phyloP scores from a whole-genome alignment of 129 eudicot species.

The Chrysanthemum lavandulifolium region DNA sequence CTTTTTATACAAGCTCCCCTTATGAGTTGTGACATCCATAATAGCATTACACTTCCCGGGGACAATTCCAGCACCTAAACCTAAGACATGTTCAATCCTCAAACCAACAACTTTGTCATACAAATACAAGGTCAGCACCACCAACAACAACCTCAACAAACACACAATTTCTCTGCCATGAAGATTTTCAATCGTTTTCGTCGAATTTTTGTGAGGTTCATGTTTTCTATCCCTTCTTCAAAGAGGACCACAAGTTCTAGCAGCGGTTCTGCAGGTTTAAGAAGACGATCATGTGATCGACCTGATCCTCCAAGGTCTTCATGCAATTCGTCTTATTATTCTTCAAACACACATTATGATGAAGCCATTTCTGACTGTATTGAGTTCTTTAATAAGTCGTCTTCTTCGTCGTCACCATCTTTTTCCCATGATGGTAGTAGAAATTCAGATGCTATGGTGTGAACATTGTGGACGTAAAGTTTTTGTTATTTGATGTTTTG shows the following conservation, averaged over 20 bases:
- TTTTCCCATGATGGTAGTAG: constrained; percentile 43
- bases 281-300: constrained; percentile 51
- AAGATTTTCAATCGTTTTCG: constrained; percentile 62
- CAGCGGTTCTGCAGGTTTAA: constrained; percentile 21
- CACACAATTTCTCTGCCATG: constrained; percentile 49
- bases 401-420: constrained; percentile 34
- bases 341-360: constrained; percentile 52
- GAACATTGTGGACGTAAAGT: constrained; percentile 21
- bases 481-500: constrained; percentile 17
- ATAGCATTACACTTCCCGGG: constrained; percentile 56
- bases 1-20: constrained; percentile 31
- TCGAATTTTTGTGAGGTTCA: constrained; percentile 49
- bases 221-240: constrained; percentile 40
- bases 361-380: constrained; percentile 81
- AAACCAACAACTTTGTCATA: constrained; percentile 36
- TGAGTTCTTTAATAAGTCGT: constrained; percentile 69
- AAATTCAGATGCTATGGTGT: constrained; percentile 51
- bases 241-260: constrained; percentile 18
- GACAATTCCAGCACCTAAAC: constrained; percentile 36
- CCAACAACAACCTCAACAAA: constrained; percentile 15
- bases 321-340: constrained; percentile 56
- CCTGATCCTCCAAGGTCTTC: constrained; percentile 62
- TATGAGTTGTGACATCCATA: constrained; percentile 40
- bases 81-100: constrained; percentile 32
- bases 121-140: constrained; percentile 30